Evolutionary conservation across 225 moss, liverwort and hornwort genomes (phyloP), one percentile per base, ranked within the genome.

Genomic region (Sphagnum tenellum): DNA sequence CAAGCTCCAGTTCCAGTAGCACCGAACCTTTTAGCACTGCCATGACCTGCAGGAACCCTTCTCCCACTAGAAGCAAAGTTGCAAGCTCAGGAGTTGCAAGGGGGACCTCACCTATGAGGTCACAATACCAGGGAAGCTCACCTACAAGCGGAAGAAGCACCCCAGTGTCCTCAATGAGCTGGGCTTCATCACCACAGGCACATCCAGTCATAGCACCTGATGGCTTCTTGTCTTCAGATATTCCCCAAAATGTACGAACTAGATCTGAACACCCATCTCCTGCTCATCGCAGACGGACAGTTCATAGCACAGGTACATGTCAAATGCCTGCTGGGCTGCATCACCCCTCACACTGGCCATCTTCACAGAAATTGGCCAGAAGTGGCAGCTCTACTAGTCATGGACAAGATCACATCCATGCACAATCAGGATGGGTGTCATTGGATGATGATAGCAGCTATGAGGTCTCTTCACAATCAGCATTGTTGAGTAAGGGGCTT

Each of bases 361-460:
- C 29, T 29, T 29, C 81, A n/a, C 84, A 74, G 2, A 53, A 73
- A 8, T 63, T 76, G 5, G 50, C 59, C 48, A 55, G 61, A 44
- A 73, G 69, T 50, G 57, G 69, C 29, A 83, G 72, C 63, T 75
- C 73, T 8, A 45, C 55, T 9, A 67, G 63, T 56, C 70, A 70
- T 3, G 11, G 46, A 2, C 47, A 65, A 60, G 73, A 70, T 57
- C 72, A 69, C 52, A 5, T 9, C 52, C 1, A 2, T 52, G 5
- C 9, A 5, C 52, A 52, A 7, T 66, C 67, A 0, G 69, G 69
- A 55, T 76, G 82, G 4, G 78, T 69, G 5, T 76, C 82, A 0
- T 67, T 78, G 2, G 82, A 82, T 44, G 78, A 78, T 11, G 82
- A 82, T 61, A 67, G 76, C 61, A 79, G 79, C 71, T 82, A 79